A percentile compares a stretch with the other conserved stretches of the same genome.
phyloP scores from a whole-genome alignment of 345 rosid genomes.

The Barbarea vulgaris region DNA sequence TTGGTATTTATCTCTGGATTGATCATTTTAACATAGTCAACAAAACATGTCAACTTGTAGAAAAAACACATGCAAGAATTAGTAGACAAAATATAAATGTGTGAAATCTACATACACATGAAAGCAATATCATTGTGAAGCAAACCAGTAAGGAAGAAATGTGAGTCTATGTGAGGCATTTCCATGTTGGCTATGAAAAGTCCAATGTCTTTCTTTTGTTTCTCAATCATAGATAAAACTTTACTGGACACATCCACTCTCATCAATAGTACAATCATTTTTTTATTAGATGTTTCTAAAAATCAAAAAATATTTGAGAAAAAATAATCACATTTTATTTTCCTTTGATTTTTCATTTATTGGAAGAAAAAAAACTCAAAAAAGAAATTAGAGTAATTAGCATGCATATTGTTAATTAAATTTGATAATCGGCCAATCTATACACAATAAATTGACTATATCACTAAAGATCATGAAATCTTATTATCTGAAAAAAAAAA shows the following conservation, averaged over 20 bases:
- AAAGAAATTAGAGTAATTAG: not conserved
- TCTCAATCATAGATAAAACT: conserved; percentile 43
- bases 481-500: not conserved
- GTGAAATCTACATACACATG: conserved; percentile 30
- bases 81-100: not conserved
- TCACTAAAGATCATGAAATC: not conserved
- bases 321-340: not conserved
- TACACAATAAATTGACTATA: not conserved
- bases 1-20: conserved; percentile 10
- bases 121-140: conserved; percentile 38
- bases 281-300: not conserved
- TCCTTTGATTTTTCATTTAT: not conserved
- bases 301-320: not conserved
- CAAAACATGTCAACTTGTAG: not conserved
- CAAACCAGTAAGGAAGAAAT: conserved; percentile 31
- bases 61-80: not conserved
- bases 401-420: not conserved
- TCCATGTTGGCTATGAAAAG: conserved; percentile 48
- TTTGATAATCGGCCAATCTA: not conserved
- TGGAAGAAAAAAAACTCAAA: not conserved
- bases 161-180: conserved; percentile 33
- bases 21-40: conserved; percentile 43
- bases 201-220: conserved; percentile 36
- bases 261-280: conserved; percentile 44
- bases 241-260: conserved; percentile 21